phyloP scores from a whole-genome alignment of 106 monocot species.

The Allium cepa region DNA sequence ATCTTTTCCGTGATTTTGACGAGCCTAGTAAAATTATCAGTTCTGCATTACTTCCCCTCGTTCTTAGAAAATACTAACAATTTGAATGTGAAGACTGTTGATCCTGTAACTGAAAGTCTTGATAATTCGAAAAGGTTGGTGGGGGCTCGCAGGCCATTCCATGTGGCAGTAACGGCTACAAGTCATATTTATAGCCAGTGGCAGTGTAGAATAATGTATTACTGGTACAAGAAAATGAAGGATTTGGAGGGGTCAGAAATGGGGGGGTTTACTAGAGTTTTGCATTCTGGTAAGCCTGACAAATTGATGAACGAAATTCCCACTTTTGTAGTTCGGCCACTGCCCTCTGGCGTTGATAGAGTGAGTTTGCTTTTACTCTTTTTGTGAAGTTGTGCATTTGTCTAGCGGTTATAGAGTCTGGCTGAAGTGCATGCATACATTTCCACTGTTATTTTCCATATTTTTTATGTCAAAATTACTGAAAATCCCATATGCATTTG shows the following conservation, averaged over 20 bases:
- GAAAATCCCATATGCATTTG: too few species aligned
- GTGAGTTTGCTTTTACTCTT: conserved; percentile 15
- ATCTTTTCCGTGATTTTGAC: too few species aligned
- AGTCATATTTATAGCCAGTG: conserved; percentile 43
- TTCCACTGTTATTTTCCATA: too few species aligned
- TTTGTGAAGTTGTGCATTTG: not conserved
- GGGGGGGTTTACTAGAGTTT: conserved; percentile 60
- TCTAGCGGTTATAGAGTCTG: too few species aligned
- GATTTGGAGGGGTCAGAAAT: conserved; percentile 38
- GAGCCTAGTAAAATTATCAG: too few species aligned
- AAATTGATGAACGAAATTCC: conserved; percentile 52
- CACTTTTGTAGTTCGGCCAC: conserved; percentile 50
- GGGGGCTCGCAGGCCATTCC: conserved; percentile 22
- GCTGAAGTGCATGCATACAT: too few species aligned
- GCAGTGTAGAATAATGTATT: conserved; percentile 69
- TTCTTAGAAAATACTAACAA: too few species aligned
- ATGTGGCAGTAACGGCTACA: conserved; percentile 55
- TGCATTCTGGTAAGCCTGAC: conserved; percentile 49
- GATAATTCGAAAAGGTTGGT: not conserved
- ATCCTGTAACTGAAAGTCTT: conserved; percentile 12
- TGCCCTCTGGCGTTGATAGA: conserved; percentile 52
- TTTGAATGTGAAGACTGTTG: not conserved
- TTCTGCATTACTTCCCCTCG: too few species aligned
- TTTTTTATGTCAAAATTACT: too few species aligned
- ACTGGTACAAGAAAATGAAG: conserved; percentile 52